Evolutionary conservation across 345 rosid genomes (phyloP), one percentile per base, ranked within the genome.

Genomic region (Carallia brachiata): DNA sequence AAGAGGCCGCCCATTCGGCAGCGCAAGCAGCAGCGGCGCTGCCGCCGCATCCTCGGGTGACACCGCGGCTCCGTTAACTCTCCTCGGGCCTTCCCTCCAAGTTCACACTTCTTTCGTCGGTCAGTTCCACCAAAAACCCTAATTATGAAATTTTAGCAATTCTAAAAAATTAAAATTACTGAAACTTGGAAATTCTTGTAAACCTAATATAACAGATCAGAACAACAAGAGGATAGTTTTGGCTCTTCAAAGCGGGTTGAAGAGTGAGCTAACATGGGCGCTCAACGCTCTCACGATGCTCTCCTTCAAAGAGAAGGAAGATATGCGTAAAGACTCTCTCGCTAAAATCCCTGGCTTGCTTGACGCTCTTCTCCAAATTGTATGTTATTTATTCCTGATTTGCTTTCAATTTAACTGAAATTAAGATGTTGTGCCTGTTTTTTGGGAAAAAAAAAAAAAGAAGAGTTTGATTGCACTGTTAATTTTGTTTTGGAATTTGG

Each of bases 241-340:
- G 69, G 99, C 99, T 4, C 89, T 95, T 36, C 99, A 95, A 75
- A 90, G 99, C 77, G 98, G 99, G 30, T 78, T 95, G 52, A 95
- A 92, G 89, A 92, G 98, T 75, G 99, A 95, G 79, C 73, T 95
- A 66, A 92, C 83, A 54, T 95, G 98, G 99, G 98, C 99, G 4
- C 72, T 95, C 76, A 90, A 95, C 63, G 84, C 99, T 48, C 94
- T 95, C 56, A 95, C 98, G 1, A 57, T 95, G 83, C 93, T 95
- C 3, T 95, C 98, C 18, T 95, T 95, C 88, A 95, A 90, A 71
- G 99, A 92, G 65, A 95, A 84, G 66, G 97, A 95, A 3, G 99
- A 92, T 71, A 68, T 89, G 80, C 93, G 97, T 67, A 89, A 81
- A 84, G 97, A 95, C 61, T 68, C 95, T 75, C 89, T 89, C n/a